These are phyloP conservation scores for Hemisphaericaspora nanyangensis DNA, from an alignment of 805 yeast species.

Conservation along the genomic window DNA sequence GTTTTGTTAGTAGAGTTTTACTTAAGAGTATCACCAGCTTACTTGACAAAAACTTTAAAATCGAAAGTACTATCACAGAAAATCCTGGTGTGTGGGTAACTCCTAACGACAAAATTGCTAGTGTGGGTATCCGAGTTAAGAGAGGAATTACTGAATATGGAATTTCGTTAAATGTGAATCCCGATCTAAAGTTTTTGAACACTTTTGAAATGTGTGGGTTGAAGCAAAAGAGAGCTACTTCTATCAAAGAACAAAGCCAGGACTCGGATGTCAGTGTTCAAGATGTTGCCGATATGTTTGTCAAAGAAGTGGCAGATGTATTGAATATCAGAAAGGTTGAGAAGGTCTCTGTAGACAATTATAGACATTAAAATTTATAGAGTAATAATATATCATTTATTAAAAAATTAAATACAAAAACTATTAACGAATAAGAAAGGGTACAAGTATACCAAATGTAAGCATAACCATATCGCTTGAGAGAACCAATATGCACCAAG, in stretches of 20 bases:
- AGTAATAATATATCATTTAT: constrained; percentile 26
- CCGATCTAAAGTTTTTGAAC: constrained; percentile 71
- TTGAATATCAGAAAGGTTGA: constrained; percentile 32
- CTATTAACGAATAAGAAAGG: too few relatives aligned
- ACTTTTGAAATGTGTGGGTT: constrained; percentile 83
- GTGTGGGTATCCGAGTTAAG: constrained; percentile 85
- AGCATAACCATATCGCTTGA: too few relatives aligned
- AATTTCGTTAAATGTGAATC: constrained; percentile 70
- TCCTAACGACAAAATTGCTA: constrained; percentile 62
- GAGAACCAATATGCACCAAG: too few relatives aligned
- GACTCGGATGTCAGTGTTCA: constrained; percentile 9
- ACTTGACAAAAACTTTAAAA: constrained; percentile 32
- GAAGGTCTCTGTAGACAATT: constrained; percentile 12
- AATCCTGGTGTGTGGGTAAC: constrained; percentile 88
- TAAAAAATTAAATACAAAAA: too few relatives aligned
- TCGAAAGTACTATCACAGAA: constrained; percentile 48
- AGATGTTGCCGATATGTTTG: constrained; percentile 30
- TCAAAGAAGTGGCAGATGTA: constrained; percentile 33
- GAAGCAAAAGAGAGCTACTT: constrained; percentile 45
- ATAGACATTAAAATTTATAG: constrained; percentile 11
- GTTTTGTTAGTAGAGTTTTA: constrained; percentile 59
- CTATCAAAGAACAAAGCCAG: constrained; percentile 21
- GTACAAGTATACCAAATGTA: too few relatives aligned
- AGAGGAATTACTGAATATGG: constrained; percentile 89
- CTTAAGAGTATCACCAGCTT: constrained; percentile 54